Percentiles rank a stretch among this genome's conserved stretches.
These are phyloP conservation scores for Chrysopogon serrulatus DNA, from an alignment of 176 grass and related monocot genomes.

Conservation along the genomic window DNA sequence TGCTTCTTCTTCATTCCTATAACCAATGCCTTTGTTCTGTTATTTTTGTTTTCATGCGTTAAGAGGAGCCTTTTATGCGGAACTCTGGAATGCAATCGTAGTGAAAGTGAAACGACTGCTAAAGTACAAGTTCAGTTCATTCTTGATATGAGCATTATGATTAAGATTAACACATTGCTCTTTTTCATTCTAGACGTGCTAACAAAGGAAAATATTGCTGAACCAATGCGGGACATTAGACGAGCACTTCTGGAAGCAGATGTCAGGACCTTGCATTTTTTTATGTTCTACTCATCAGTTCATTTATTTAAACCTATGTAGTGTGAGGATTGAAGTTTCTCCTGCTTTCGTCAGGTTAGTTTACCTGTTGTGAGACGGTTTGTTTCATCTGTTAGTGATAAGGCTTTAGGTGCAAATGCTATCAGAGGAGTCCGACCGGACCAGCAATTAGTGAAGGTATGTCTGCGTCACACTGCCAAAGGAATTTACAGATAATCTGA, in stretches of 20 bases:
- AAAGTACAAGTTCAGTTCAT: background rate
- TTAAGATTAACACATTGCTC: background rate
- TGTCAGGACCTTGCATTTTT: constrained; percentile 30
- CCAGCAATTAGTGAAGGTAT: constrained; percentile 97
- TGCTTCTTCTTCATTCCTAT: background rate
- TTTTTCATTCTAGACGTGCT: constrained; percentile 52
- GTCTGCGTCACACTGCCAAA: background rate
- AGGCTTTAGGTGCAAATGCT: constrained; percentile 67
- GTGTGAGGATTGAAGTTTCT: background rate
- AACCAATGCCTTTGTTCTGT: background rate
- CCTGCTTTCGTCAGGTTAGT: constrained; percentile 52
- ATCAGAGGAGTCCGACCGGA: constrained; percentile 84
- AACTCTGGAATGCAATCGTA: background rate
- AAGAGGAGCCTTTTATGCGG: background rate
- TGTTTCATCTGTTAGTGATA: constrained; percentile 79
- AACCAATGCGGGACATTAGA: constrained; percentile 98
- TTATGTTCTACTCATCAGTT: background rate
- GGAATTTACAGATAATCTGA: background rate
- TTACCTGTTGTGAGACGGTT: constrained; percentile 84
- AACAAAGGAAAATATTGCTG: constrained; percentile 87
- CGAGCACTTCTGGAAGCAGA: constrained; percentile 96
- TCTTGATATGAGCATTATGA: background rate
- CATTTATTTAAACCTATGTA: background rate
- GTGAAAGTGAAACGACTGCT: background rate
- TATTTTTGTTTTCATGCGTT: background rate